phyloP scores from a whole-genome alignment of 306 rosid species.

The Sesbania bispinosa region DNA sequence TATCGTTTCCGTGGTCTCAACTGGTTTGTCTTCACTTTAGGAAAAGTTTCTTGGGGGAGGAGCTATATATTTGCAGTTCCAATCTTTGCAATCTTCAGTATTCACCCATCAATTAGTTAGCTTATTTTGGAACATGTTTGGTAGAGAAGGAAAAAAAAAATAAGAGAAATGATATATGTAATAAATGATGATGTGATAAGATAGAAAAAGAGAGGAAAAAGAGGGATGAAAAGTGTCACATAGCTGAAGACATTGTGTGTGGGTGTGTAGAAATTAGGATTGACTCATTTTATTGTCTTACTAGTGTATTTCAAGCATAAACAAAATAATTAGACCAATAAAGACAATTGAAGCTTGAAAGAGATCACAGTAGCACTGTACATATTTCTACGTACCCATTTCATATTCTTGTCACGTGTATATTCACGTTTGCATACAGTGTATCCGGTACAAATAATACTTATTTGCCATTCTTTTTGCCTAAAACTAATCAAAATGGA shows the following conservation, averaged over 20 bases:
- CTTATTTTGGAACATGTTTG: no score
- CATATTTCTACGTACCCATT: neutral
- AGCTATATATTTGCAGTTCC: constrained; percentile 4
- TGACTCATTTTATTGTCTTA: no score
- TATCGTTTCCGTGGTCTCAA: neutral
- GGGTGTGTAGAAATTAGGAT: no score
- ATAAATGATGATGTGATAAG: no score
- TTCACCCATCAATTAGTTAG: neutral
- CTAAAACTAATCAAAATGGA: neutral
- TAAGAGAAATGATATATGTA: no score
- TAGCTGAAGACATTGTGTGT: no score
- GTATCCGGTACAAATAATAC: neutral
- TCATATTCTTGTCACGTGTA: neutral
- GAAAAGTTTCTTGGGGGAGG: neutral
- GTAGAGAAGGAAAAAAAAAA: no score
- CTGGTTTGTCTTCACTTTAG: neutral
- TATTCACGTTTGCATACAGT: neutral
- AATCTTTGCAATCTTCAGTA: constrained; percentile 3
- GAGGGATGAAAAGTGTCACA: no score
- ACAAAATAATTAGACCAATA: neutral
- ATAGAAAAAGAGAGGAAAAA: no score
- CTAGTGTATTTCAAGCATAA: no score
- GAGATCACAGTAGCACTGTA: neutral
- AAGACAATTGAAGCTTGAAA: neutral
- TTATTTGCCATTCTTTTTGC: neutral